A percentile compares a stretch with the other conserved stretches of the same genome.
Evolutionary conservation across 441 rosid genomes (phyloP).

Genomic region (Macaranga tanarius): DNA sequence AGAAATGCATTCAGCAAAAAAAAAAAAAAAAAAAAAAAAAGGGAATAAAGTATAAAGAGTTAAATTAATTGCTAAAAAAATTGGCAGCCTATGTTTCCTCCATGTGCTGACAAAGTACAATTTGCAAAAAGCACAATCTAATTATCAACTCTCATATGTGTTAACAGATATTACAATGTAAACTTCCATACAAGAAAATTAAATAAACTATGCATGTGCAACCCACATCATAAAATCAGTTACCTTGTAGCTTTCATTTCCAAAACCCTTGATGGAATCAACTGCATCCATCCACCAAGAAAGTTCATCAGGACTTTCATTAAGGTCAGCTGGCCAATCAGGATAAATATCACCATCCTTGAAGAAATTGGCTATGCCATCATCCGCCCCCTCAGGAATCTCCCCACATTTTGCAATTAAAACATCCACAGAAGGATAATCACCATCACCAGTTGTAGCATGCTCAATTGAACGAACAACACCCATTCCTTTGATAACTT

Average conservation of each 20-base stretch:
- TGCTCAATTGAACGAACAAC: constrained; percentile 86
- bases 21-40: background rate
- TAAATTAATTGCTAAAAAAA: background rate
- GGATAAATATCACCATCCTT: constrained; percentile 83
- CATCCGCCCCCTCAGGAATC: constrained; percentile 72
- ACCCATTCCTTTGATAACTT: constrained; percentile 89
- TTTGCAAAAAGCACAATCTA: background rate
- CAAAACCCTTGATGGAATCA: constrained; percentile 66
- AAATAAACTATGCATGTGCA: background rate
- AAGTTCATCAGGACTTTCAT: constrained; percentile 57
- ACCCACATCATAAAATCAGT: background rate
- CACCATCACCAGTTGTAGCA: constrained; percentile 50
- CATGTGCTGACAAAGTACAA: background rate
- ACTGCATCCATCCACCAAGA: constrained; percentile 94
- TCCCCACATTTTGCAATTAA: constrained; percentile 73
- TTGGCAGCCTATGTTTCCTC: background rate
- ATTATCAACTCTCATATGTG: background rate
- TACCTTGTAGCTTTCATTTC: constrained; percentile 85
- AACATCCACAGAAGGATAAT: constrained; percentile 58
- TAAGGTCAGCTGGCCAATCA: constrained; percentile 91
- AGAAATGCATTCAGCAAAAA: background rate
- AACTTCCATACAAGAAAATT: background rate
- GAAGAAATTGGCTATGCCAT: constrained; percentile 75
- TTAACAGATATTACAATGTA: background rate
- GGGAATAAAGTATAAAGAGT: no score